These are phyloP conservation scores for Pseudogymnoascus sp. DNA, from an alignment of 2,329 filamentous ascomycete genomes.

Conservation along the genomic window DNA sequence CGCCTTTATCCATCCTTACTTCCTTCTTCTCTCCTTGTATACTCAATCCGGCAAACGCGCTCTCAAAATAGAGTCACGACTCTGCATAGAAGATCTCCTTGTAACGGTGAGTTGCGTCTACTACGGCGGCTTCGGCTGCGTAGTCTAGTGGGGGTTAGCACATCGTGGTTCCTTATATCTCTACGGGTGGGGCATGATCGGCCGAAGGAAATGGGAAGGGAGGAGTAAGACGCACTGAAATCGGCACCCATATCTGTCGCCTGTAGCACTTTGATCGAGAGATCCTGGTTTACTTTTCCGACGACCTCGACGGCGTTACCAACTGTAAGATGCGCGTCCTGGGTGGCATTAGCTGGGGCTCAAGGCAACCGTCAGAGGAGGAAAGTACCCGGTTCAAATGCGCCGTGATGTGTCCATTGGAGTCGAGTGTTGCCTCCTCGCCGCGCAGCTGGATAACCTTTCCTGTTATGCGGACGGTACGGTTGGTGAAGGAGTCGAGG, in stretches of 20 bases:
- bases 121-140: conserved; percentile 65
- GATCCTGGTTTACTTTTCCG: conserved; percentile 69
- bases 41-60: not conserved
- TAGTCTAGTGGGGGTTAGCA: conserved; percentile 52
- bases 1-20: conserved; percentile 29
- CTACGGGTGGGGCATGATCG: not conserved
- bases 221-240: conserved; percentile 10
- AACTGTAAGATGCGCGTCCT: conserved; percentile 64
- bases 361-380: not conserved
- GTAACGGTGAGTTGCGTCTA: conserved; percentile 76
- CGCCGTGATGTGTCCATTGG: conserved; percentile 67
- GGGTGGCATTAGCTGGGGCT: not conserved
- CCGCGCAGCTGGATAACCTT: conserved; percentile 77
- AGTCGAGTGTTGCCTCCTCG: conserved; percentile 72
- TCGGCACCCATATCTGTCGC: conserved; percentile 57
- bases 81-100: conserved; percentile 68
- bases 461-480: conserved; percentile 77
- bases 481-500: conserved; percentile 66
- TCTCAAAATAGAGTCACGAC: conserved; percentile 25
- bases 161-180: not conserved
- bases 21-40: not conserved
- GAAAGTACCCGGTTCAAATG: conserved; percentile 59
- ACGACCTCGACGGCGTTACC: conserved; percentile 70
- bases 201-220: conserved; percentile 4
- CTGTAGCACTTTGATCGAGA: conserved; percentile 62